Evolutionary conservation across 768 basidiomycete species (phyloP).

Genomic region (Suillus luteus): DNA sequence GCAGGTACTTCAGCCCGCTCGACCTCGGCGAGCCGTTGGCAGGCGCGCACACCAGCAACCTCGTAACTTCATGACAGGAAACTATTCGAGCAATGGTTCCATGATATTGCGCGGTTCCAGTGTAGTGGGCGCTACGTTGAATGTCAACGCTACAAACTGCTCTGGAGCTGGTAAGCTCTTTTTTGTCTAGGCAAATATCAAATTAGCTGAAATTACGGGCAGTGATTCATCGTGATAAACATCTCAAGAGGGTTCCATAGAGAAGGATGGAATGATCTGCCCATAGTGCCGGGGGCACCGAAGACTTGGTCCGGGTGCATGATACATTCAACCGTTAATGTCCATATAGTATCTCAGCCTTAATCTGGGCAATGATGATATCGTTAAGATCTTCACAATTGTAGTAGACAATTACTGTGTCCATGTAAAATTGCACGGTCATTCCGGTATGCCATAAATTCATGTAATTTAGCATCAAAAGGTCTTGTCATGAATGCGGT

Average conservation of each 20-base stretch:
- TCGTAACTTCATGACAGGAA: neutral
- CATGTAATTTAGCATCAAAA: neutral
- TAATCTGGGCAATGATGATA: neutral
- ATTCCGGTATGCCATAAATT: neutral
- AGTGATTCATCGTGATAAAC: neutral
- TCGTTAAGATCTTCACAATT: neutral
- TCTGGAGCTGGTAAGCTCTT: conserved; percentile 4
- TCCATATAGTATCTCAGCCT: neutral
- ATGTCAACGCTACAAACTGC: neutral
- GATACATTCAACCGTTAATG: neutral
- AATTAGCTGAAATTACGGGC: neutral
- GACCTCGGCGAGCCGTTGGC: neutral
- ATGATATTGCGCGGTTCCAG: neutral
- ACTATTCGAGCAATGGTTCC: neutral
- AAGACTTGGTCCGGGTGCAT: neutral
- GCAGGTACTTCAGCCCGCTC: neutral
- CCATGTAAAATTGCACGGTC: neutral
- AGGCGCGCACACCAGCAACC: conserved; percentile 4
- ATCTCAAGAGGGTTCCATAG: neutral
- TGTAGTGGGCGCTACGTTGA: conserved; percentile 2
- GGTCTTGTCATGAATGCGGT: neutral
- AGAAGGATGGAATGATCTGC: neutral
- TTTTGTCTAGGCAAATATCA: neutral
- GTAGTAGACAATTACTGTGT: neutral
- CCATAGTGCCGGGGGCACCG: neutral